Base-by-base conservation (phyloP, 148 eudicot species). In the Dysphania ambrosioides region DNA sequence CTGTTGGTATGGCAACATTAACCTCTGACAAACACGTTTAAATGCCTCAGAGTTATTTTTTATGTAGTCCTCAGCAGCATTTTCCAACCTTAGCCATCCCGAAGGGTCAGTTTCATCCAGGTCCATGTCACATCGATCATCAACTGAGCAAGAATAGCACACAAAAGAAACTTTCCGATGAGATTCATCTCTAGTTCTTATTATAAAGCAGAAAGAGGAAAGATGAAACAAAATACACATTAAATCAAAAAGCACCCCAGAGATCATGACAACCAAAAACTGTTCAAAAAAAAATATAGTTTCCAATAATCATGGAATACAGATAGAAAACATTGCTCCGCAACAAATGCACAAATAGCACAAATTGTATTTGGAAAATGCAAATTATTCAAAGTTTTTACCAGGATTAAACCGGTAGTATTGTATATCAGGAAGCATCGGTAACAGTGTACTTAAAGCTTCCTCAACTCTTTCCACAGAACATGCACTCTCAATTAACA, bases 101-200 rank as follows among this genome's bases (percentile, higher is more conserved):
- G 93, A 83, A 21, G 99, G 99, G 74, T 96, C 99, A 56, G 99
- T 96, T 79, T 96, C 99, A 83, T 96, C 99, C 57, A 96, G 81
- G 77, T 92, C 94, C 99, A 96, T 96, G 77, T 92, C 99, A 83
- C 97, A 92, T 55, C 97, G 97, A 34, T 96, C 99, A 83, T 96
- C 99, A 85, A 90, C 99, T 96, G 88, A 40, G 65, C n/a, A n/a
- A n/a, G n/a, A n/a, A n/a, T n/a, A n/a, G n/a, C 66, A 13, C 63
- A 29, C 42, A 61, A 60, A 57, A 35, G 26, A n/a, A 75, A 21
- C 31, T 16, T 19, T 70, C 11, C 38, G 55, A 56, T 63, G 36
- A 71, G 23, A 34, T 66, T 44, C 16, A 18, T n/a, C 16, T 41
- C 68, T 57, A 27, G 11, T 35, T 27, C 38, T 27, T 44, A 18